Evolutionary conservation across 192 early-diverging fungal genomes (phyloP).

Genomic region (Backusella circina): DNA sequence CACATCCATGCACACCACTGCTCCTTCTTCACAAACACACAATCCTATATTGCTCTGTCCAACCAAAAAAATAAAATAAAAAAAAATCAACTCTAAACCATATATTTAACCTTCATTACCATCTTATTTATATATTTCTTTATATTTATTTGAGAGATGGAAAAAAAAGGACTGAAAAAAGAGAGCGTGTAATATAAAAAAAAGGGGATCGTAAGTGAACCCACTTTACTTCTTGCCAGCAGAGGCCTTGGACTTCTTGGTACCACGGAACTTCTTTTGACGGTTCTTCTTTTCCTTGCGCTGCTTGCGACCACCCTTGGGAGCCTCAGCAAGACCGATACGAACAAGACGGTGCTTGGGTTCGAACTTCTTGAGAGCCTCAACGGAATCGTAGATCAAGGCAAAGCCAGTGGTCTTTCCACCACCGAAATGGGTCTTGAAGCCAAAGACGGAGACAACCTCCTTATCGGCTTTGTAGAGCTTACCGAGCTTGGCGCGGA

Average conservation of each 20-base stretch:
- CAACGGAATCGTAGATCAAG: slow-evolving; percentile 93
- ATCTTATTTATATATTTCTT: background rate
- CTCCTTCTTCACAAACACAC: too few relatives aligned
- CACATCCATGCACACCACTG: too few relatives aligned
- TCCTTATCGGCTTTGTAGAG: slow-evolving; percentile 92
- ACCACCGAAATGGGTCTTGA: slow-evolving; percentile 96
- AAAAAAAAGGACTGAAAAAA: background rate
- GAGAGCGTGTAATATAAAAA: background rate
- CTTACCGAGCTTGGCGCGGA: slow-evolving; percentile 93
- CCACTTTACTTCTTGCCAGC: slow-evolving; percentile 57
- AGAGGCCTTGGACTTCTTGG: slow-evolving; percentile 83
- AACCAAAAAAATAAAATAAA: too few relatives aligned
- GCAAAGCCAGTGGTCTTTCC: slow-evolving; percentile 94
- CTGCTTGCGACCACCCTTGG: slow-evolving; percentile 90
- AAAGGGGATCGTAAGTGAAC: background rate
- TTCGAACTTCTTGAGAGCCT: slow-evolving; percentile 97
- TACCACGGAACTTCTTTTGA: slow-evolving; percentile 97
- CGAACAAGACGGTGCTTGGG: slow-evolving; percentile 95
- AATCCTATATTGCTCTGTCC: too few relatives aligned
- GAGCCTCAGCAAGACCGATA: slow-evolving; percentile 60
- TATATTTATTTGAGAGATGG: background rate
- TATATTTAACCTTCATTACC: too few relatives aligned
- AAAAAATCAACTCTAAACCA: too few relatives aligned
- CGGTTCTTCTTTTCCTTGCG: slow-evolving; percentile 99
- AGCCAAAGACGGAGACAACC: slow-evolving; percentile 89